phyloP scores from a whole-genome alignment of 345 rosid genomes.

The Sisymbrium altissimum region DNA sequence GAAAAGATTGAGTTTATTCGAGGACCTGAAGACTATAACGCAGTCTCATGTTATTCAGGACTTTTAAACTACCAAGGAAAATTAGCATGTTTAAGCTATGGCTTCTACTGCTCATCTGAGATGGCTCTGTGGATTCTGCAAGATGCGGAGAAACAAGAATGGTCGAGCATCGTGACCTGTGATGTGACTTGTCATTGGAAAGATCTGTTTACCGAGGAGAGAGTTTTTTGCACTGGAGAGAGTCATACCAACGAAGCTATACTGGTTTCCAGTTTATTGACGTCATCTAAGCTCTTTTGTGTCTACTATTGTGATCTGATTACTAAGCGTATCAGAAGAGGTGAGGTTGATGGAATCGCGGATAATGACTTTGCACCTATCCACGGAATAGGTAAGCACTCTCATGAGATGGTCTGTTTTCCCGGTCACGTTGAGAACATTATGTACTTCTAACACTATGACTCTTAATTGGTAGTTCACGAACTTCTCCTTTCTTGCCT shows the following conservation, averaged over 20 bases:
- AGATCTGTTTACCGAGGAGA: not conserved
- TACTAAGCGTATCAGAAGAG: not conserved
- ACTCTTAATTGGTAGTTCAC: too few relatives aligned
- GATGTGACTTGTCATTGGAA: not conserved
- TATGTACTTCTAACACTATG: not conserved
- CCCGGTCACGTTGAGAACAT: constrained; percentile 10
- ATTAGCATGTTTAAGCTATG: not conserved
- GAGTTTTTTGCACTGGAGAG: not conserved
- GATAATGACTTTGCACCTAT: not conserved
- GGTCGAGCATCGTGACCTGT: not conserved
- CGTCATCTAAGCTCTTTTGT: not conserved
- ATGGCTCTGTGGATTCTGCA: not conserved
- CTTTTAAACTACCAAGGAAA: not conserved
- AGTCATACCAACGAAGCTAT: not conserved
- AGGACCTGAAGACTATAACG: not conserved
- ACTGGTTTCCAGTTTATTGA: not conserved
- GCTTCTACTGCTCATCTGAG: not conserved
- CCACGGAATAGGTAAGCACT: not conserved
- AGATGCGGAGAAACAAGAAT: not conserved
- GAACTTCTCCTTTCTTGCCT: too few relatives aligned
- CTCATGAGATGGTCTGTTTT: not conserved
- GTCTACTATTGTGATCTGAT: not conserved
- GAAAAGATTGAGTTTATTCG: not conserved
- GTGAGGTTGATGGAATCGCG: not conserved
- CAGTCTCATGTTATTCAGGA: not conserved